Percentiles rank a stretch among this genome's conserved stretches.
These are phyloP conservation scores for Oryza glaberrima DNA, from an alignment of 176 grass and related monocot species.

Conservation along the genomic window DNA sequence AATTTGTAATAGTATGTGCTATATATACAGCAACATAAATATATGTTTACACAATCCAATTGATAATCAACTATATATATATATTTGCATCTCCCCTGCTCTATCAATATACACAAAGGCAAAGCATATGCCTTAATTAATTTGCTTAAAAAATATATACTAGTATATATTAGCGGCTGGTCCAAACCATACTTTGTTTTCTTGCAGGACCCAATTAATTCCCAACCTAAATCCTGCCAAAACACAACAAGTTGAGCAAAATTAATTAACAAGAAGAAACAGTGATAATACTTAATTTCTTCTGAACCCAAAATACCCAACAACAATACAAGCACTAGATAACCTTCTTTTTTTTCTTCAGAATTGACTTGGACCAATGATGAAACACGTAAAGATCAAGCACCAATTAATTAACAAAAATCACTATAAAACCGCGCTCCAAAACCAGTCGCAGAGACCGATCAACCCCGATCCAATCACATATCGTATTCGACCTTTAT, in stretches of 20 bases:
- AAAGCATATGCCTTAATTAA: no score
- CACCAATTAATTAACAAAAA: background rate
- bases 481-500: conserved; percentile 46
- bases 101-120: no score
- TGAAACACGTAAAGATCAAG: conserved; percentile 4
- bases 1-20: background rate
- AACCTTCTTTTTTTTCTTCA: background rate
- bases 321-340: background rate
- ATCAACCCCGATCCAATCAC: conserved; percentile 38
- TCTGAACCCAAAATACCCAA: background rate
- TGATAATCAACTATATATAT: background rate
- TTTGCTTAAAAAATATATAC: no score
- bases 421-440: conserved; percentile 31
- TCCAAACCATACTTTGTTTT: background rate
- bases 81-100: no score
- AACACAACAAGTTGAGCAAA: background rate
- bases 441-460: background rate
- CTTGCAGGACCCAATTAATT: conserved; percentile 1
- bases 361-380: conserved; percentile 22
- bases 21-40: background rate
- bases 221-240: conserved; percentile 13
- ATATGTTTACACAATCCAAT: background rate
- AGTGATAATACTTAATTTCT: background rate
- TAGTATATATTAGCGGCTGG: background rate
- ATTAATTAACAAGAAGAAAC: background rate